Evolutionary conservation across 1,284 basidiomycete species (phyloP), one percentile per base, ranked within the genome.

Genomic region (Ceratobasidium theobromae): DNA sequence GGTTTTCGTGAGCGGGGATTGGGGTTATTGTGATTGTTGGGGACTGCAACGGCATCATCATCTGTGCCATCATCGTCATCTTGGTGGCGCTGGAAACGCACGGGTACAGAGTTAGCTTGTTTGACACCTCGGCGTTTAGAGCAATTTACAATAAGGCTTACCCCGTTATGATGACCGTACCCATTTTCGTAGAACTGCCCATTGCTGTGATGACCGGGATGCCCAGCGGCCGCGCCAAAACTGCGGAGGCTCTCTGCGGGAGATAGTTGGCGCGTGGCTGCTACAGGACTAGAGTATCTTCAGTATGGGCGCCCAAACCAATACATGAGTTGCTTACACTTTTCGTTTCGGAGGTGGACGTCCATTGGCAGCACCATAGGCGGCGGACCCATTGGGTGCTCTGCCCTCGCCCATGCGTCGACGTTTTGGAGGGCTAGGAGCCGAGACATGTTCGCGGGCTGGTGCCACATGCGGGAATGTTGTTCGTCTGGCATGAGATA

Each of bases 391-490:
- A 16, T 64, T 64, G 25, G 27, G 48, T 16, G 35, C 46, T 16
- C 60, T 35, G 9, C 60, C 60, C 12, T 64, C 60, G 14, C n/a
- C n/a, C n/a, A 64, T 40, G 23, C 60, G 60, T 23, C 60, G 48
- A 32, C 60, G 48, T 23, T 64, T 64, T 18, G 51, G 60, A n/a
- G 60, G 60, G 16, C 60, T 64, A 3, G 60, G 60, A n/a, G 60
- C 60, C 21, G 60, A 64, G 27, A 28, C 38, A 35, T 64, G 46
- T 21, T 64, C 60, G 18, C 48, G 60, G 30, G 48, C 81, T 33
- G 84, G 79, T 30, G 87, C 84, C 70, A 86, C 86, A 75, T 86
- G 88, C 1, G 89, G 89, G 74, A 87, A 92, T 5, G 82, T 80
- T 6, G 89, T 91, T 71, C 80, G 83, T 57, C 85, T 80, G 71